These are phyloP conservation scores for Cordyceps cateniannulata DNA, from an alignment of 2,329 filamentous ascomycete species.

Conservation along the genomic window DNA sequence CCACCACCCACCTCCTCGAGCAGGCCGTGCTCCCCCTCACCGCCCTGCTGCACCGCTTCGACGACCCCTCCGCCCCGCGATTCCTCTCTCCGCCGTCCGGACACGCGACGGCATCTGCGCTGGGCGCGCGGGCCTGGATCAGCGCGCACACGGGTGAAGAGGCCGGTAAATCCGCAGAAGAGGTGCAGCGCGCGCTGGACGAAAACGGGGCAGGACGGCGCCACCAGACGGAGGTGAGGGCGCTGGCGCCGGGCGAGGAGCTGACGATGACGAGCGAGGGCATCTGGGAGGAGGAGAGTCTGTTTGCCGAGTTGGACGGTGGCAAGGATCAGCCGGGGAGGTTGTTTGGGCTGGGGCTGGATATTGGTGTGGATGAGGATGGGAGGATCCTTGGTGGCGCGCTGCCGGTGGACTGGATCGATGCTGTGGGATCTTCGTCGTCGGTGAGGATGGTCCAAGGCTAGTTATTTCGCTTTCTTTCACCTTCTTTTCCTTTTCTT, in stretches of 20 bases:
- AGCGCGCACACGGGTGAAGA: conserved; percentile 57
- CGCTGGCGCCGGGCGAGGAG: conserved; percentile 36
- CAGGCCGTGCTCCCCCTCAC: conserved; percentile 56
- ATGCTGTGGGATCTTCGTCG: too few species aligned
- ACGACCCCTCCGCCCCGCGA: conserved; percentile 51
- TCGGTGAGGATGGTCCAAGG: background rate
- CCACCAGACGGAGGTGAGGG: conserved; percentile 30
- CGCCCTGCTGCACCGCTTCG: conserved; percentile 58
- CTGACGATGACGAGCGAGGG: conserved; percentile 36
- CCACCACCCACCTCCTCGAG: conserved; percentile 47
- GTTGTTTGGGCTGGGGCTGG: background rate
- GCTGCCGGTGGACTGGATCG: background rate
- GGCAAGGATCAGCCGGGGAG: background rate
- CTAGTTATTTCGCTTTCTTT: too few species aligned
- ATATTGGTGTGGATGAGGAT: background rate
- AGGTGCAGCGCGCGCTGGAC: conserved; percentile 32
- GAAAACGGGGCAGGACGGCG: conserved; percentile 6
- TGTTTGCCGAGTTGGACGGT: background rate
- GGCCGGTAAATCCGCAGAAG: conserved; percentile 41
- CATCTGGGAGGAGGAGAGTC: conserved; percentile 19
- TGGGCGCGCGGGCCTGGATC: conserved; percentile 53
- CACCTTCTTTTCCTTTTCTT: too few species aligned
- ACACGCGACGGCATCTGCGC: conserved; percentile 45
- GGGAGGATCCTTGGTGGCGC: background rate
- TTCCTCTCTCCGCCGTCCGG: conserved; percentile 48